These are phyloP conservation scores for Microdochium trichocladiopsis DNA, from an alignment of 2,329 filamentous ascomycete genomes.

Conservation along the genomic window DNA sequence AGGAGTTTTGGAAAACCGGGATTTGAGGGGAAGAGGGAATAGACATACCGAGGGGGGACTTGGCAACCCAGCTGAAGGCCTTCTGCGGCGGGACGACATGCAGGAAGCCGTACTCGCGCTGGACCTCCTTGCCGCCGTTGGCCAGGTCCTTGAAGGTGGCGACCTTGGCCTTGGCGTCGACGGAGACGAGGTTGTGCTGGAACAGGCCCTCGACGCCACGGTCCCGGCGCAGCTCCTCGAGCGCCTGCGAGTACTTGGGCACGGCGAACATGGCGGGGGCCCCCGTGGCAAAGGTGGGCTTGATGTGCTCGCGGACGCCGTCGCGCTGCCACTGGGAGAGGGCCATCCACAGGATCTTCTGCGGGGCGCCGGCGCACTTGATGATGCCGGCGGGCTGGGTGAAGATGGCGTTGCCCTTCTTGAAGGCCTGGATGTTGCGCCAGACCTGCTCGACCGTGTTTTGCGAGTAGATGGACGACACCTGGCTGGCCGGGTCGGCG, in stretches of 20 bases:
- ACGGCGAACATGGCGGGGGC: slow-evolving; percentile 28
- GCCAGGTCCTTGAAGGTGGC: slow-evolving; percentile 26
- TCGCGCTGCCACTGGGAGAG: slow-evolving; percentile 27
- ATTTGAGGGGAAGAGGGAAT: not conserved
- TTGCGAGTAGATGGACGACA: slow-evolving; percentile 29
- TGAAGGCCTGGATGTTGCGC: slow-evolving; percentile 24
- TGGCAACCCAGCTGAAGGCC: slow-evolving; percentile 23
- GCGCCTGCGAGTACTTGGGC: slow-evolving; percentile 26
- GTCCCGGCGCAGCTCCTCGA: slow-evolving; percentile 24
- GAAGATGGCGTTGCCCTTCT: slow-evolving; percentile 27
- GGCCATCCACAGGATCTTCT: slow-evolving; percentile 33
- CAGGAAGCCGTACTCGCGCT: slow-evolving; percentile 25
- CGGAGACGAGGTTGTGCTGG: slow-evolving; percentile 27
- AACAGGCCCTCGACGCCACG: slow-evolving; percentile 28
- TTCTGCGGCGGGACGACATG: slow-evolving; percentile 28
- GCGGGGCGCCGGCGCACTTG: slow-evolving; percentile 30
- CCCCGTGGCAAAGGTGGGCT: slow-evolving; percentile 26
- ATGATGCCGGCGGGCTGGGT: slow-evolving; percentile 29
- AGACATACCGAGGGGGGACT: slow-evolving; percentile 25
- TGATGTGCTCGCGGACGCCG: slow-evolving; percentile 21
- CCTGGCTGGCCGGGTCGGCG: slow-evolving; percentile 20
- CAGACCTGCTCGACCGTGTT: slow-evolving; percentile 25
- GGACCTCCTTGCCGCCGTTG: slow-evolving; percentile 18
- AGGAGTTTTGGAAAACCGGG: not conserved
- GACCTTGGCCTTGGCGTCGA: slow-evolving; percentile 24